Evolutionary conservation across 371 early-diverging fungal genomes (phyloP), one percentile per base, ranked within the genome.

Genomic region (Parasitella parasitica): DNA sequence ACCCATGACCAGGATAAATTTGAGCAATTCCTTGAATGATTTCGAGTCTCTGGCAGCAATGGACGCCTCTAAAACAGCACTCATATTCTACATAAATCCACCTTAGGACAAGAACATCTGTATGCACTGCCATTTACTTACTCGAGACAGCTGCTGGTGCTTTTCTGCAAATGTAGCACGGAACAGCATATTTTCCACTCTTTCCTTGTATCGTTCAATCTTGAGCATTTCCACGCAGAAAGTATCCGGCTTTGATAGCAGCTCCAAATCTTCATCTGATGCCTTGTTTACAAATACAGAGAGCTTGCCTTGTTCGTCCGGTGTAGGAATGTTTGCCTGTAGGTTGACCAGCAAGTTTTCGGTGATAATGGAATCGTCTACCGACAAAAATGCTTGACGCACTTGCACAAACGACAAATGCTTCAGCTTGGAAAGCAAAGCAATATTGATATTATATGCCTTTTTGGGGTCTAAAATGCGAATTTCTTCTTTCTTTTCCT

Each of bases 191-290:
- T 82, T 83, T 6, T 90, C 86, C 16, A 97, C 70, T 12, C 94
- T 83, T 51, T 89, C 88, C 57, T 92, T 91, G 70, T 85, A 93
- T 13, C 92, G 86, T 58, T 91, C 87, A 24, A 97, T 83, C 71
- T 89, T 84, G 76, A 94, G 86, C 71, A 94, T 89, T 86, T 94
- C 94, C 6, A 89, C 77, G 64, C 93, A 86, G 77, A 97, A 97
- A 20, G 83, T 77, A 46, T 97, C 97, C 2, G 96, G 86, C 24
- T 82, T 70, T n/a, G 91, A 85, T 20, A 96, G 75, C 6, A 78
- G 81, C 54, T 78, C 74, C 52, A 84, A 67, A 35, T 87, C 86
- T n/a, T 89, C 87, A 7, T 82, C 85, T 0, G 84, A 67, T 5
- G 84, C 86, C 26, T 89, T 86, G 55, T 86, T 88, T 9, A 77